Base-by-base conservation (phyloP, 2,329 filamentous ascomycete species). In the Alternaria brassicicola region DNA sequence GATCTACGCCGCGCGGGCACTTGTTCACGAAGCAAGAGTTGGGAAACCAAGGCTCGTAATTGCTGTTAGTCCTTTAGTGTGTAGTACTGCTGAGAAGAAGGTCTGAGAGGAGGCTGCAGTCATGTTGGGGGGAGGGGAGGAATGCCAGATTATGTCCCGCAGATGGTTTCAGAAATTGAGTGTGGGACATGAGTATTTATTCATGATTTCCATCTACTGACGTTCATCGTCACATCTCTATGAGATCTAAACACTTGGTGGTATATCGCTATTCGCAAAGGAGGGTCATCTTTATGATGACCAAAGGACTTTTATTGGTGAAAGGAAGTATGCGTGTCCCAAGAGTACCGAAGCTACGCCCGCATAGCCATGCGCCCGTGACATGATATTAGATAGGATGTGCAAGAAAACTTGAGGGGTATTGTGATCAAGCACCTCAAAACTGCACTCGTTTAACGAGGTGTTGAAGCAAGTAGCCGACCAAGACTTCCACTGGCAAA, bases 401-500 rank as follows among this genome's bases (percentile, higher is more conserved):
- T 42, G 53, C 42, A 21, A 25, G 39, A n/a, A 41, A 36, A 39
- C 28, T 28, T 50, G 30, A 54, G 41, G 19, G 30, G 38, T 28
- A 45, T 35, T n/a, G 26, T 21, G 21, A 23, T 36, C 6, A 15
- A 28, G 4, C 33, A 26, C 41, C 41, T 38, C 42, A 23, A 23
- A 33, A 47, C 19, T 33, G 43, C 43, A 47, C 30, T 33, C 23
- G 25, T 36, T 31, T 53, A 52, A 31, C 60, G 67, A 33, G 66
- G 63, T 38, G 67, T 69, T 28, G 69, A 69, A 41, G 73, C 69
- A 41, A 79, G 72, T 28, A 79, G 53, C 23, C 68, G 72, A 26
- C 74, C 76, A 38, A 79, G 67, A 59, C 75, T 78, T 25, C 77
- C 74, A 53, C 78, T 75, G 49, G 72, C 73, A 26, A 72, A 68